These are phyloP conservation scores for Kingdonia uniflora DNA, from an alignment of 164 flowering plant species.

Conservation along the genomic window DNA sequence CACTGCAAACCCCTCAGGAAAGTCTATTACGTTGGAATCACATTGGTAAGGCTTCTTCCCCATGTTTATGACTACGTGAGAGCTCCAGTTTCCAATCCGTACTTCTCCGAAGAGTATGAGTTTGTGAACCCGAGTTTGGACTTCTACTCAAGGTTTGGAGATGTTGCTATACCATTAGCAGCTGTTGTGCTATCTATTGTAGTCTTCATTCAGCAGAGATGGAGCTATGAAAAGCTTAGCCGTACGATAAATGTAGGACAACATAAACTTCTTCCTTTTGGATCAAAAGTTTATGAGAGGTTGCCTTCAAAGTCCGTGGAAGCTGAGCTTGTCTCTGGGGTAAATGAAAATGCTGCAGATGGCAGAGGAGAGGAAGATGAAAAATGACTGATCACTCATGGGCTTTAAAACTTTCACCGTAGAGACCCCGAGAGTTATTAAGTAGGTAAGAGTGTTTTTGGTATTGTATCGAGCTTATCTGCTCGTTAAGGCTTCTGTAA, in stretches of 20 bases:
- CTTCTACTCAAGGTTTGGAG: conserved; percentile 68
- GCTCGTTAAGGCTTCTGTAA: too few relatives aligned
- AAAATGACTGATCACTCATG: conserved; percentile 11
- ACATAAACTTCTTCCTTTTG: conserved; percentile 40
- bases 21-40: conserved; percentile 56
- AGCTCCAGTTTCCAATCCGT: conserved; percentile 54
- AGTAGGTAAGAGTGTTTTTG: too few relatives aligned
- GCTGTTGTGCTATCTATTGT: conserved; percentile 40
- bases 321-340: conserved; percentile 62
- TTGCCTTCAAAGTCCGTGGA: conserved; percentile 49
- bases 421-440: too few relatives aligned
- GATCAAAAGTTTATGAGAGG: conserved; percentile 54
- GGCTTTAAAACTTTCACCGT: too few relatives aligned
- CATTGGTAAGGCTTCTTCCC: conserved; percentile 68
- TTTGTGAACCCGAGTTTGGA: conserved; percentile 65
- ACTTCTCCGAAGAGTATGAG: conserved; percentile 55
- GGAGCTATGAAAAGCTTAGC: conserved; percentile 50
- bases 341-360: conserved; percentile 14
- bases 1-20: conserved; percentile 57
- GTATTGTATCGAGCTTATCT: too few relatives aligned
- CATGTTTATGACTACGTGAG: conserved; percentile 62
- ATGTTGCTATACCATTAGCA: conserved; percentile 45
- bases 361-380: conserved; percentile 1
- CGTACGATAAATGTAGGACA: conserved; percentile 26
- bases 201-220: conserved; percentile 69